Conservation (phyloP, 2,329 filamentous ascomycete genomes). For the Taxawa tesnikishii region DNA sequence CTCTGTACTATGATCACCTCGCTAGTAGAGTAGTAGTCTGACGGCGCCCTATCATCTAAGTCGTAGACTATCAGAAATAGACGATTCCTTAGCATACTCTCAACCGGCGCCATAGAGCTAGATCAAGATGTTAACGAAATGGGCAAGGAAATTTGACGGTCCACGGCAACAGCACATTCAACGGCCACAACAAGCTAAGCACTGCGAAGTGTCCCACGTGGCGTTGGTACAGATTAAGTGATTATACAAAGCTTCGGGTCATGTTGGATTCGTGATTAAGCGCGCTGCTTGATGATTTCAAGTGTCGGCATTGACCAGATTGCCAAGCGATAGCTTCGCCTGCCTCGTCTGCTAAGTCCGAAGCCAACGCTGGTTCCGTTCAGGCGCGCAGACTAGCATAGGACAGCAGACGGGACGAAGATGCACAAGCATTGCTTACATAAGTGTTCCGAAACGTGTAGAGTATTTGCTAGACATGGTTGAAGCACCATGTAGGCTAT, state of each 20-base stretch:
- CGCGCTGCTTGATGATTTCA: conserved; percentile 2
- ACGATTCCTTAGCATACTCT: conserved; percentile 2
- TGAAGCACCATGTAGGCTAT: conserved; percentile 2
- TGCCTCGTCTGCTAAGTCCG: too few species aligned
- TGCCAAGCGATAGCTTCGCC: too few species aligned
- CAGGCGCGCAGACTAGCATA: too few species aligned
- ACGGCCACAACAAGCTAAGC: conserved; percentile 1
- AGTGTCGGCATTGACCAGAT: too few species aligned
- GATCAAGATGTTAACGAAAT: conserved; percentile 2
- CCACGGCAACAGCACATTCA: conserved; percentile 2
- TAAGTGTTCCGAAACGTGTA: conserved; percentile 1
- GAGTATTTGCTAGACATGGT: conserved; percentile 3
- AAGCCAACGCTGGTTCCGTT: too few species aligned
- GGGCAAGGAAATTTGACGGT: conserved; percentile 1
- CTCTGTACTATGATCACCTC: conserved; percentile 2
- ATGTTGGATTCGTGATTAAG: conserved; percentile 1
- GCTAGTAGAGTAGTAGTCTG: conserved; percentile 3
- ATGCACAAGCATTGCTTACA: too few species aligned
- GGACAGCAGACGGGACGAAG: too few species aligned
- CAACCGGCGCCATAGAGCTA: conserved; percentile 2
- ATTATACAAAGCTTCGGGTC: conserved; percentile 2
- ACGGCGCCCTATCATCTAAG: conserved; percentile 1
- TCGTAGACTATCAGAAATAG: not conserved
- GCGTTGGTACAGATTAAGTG: conserved; percentile 1
- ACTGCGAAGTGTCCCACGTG: conserved; percentile 1